Evolutionary conservation across 2,329 filamentous ascomycete genomes (phyloP), one percentile per base, ranked within the genome.

Genomic region (Seiridium unicorne): DNA sequence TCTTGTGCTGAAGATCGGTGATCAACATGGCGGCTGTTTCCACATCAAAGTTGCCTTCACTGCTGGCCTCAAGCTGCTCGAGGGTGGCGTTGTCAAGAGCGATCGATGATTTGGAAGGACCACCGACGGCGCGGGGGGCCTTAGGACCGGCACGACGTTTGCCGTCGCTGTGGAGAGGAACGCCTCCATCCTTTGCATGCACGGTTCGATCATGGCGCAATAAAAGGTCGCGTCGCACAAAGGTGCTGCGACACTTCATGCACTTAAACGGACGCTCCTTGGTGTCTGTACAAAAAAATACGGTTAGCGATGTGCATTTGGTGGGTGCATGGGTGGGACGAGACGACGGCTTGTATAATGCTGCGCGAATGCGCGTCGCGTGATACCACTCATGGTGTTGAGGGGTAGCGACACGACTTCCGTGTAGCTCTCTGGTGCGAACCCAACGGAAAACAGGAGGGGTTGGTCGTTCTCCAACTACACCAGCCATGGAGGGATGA

Each of bases 231-330:
- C 95, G 92, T 75, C 95, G 92, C 70, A 99, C 95, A 75, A 99
- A 99, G 63, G 95, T 99, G 83, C 93, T 97, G 73, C 93, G 87
- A 78, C 95, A 99, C 81, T 99, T 99, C 81, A 92, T 85, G 79
- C 95, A 99, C 77, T 98, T 98, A 85, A 99, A 99, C 44, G 95
- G 95, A 64, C 95, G 89, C 79, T 98, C 95, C 80, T 99, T 99
- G 65, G 95, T 99, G 77, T 98, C 94, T 98, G 77, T 63, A 60
- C 56, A 26, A 60, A n/a, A 18, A 10, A 44, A 11, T 11, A 26
- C 9, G 36, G 44, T 48, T 38, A 47, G 55, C 42, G 18, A 26
- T 9, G 6, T 44, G 36, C 9, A n/a, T 31, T 10, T 48, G 58
- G 55, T 26, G 18, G 18, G 18, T 26, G 18, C 18, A 26, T 26